These are phyloP conservation scores for Athelia sp. DNA, from an alignment of 1,284 basidiomycete genomes.

Conservation along the genomic window DNA sequence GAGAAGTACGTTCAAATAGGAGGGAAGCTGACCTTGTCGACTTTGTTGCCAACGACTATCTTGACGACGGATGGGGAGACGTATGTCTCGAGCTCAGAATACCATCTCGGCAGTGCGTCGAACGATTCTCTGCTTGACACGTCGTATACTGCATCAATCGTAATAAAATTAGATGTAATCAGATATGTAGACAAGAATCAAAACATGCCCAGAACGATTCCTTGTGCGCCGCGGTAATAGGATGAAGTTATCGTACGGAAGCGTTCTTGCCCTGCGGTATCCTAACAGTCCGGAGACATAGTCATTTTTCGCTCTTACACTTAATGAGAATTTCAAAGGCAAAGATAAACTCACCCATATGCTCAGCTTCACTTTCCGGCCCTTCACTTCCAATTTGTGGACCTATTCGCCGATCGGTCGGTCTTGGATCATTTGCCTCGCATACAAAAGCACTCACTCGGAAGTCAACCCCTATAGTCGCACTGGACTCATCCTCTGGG, in stretches of 20 bases:
- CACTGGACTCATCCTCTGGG: constrained; percentile 89
- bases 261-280: constrained; percentile 88
- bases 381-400: constrained; percentile 78
- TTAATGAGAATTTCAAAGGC: constrained; percentile 6
- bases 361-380: constrained; percentile 75
- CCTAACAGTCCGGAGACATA: too few relatives aligned
- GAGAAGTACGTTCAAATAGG: too few relatives aligned
- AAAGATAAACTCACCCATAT: constrained; percentile 59
- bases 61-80: constrained; percentile 86
- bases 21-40: constrained; percentile 70
- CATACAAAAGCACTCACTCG: constrained; percentile 43
- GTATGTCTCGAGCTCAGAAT: constrained; percentile 92
- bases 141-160: constrained; percentile 93
- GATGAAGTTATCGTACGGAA: constrained; percentile 89
- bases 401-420: constrained; percentile 38
- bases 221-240: constrained; percentile 92
- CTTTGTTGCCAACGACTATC: constrained; percentile 94
- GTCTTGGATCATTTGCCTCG: not conserved
- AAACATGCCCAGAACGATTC: constrained; percentile 79
- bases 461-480: constrained; percentile 90
- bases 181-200: too few relatives aligned
- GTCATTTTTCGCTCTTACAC: too few relatives aligned
- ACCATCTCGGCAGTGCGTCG: constrained; percentile 91
- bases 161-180: not conserved
- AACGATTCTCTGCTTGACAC: constrained; percentile 89